phyloP scores from a whole-genome alignment of 2,329 filamentous ascomycete genomes.

The Colletotrichum karsti region DNA sequence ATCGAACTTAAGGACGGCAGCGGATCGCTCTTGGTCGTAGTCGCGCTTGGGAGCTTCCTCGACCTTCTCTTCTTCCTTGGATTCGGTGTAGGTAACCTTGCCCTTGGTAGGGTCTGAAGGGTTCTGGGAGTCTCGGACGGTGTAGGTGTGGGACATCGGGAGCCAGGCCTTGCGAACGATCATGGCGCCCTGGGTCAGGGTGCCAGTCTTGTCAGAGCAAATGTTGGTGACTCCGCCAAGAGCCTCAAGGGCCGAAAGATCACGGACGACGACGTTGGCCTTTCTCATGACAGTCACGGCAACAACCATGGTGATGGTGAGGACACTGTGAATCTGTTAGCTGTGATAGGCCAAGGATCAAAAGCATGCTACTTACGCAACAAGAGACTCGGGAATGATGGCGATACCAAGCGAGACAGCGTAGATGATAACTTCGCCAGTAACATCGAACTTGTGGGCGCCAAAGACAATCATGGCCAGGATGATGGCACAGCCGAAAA shows the following conservation, averaged over 20 bases:
- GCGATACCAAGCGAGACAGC: constrained; percentile 67
- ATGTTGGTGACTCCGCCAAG: constrained; percentile 77
- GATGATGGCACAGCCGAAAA: constrained; percentile 75
- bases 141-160: constrained; percentile 64
- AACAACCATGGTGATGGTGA: constrained; percentile 76
- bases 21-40: constrained; percentile 67
- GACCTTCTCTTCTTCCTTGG: constrained; percentile 42
- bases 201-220: constrained; percentile 79
- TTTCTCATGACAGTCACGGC: constrained; percentile 72
- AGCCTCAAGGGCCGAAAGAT: constrained; percentile 73
- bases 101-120: constrained; percentile 70
- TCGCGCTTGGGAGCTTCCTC: constrained; percentile 55
- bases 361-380: constrained; percentile 61
- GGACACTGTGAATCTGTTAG: constrained; percentile 50
- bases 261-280: constrained; percentile 70
- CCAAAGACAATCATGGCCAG: constrained; percentile 67
- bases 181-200: constrained; percentile 75
- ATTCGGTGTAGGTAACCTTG: constrained; percentile 55
- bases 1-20: constrained; percentile 69
- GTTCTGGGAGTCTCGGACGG: constrained; percentile 67
- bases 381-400: constrained; percentile 71
- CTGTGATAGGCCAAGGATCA: accelerated
- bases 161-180: constrained; percentile 74
- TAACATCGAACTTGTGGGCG: constrained; percentile 61
- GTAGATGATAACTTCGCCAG: constrained; percentile 64